A percentile compares a stretch with the other conserved stretches of the same genome.
phyloP scores from a whole-genome alignment of 2,329 filamentous ascomycete species.

The Penicillium sp. region DNA sequence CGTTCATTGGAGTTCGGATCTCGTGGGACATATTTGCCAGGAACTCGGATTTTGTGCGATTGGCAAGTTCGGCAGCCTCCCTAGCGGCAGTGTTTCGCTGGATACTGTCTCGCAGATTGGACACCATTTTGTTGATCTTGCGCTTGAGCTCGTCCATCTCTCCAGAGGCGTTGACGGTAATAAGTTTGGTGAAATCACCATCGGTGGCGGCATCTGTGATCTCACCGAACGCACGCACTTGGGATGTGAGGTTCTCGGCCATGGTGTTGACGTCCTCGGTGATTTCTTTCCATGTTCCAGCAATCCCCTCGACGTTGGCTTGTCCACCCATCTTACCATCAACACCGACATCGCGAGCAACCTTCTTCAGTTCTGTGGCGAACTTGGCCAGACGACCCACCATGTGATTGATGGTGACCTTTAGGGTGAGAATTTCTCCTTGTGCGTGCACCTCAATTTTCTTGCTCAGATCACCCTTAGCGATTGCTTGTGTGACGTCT shows the following conservation, averaged over 20 bases:
- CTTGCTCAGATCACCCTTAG: constrained; percentile 91
- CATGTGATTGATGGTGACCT: constrained; percentile 99
- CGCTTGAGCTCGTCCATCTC: constrained; percentile 99
- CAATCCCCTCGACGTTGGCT: constrained; percentile 88
- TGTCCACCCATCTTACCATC: constrained; percentile 99
- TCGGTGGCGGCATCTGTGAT: constrained; percentile 98
- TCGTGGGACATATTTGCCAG: constrained; percentile 99
- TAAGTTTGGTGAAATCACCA: constrained; percentile 94
- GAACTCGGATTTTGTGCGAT: constrained; percentile 98
- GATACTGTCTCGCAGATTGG: constrained; percentile 91
- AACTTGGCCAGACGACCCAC: constrained; percentile 92
- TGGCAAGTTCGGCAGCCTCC: constrained; percentile 92
- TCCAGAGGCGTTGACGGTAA: constrained; percentile 94
- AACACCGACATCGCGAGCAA: constrained; percentile 94
- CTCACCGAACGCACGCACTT: constrained; percentile 96
- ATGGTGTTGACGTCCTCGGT: constrained; percentile 96
- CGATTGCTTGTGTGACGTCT: constrained; percentile 90
- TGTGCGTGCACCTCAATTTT: constrained; percentile 95
- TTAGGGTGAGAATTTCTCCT: constrained; percentile 89
- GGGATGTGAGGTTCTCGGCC: constrained; percentile 82
- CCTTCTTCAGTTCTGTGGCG: constrained; percentile 92
- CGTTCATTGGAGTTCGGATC: constrained; percentile 96
- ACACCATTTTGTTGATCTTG: constrained; percentile 99
- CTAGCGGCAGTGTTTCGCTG: constrained; percentile 94
- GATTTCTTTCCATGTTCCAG: constrained; percentile 97